phyloP scores from a whole-genome alignment of 108 stramenopile genomes.

The Cyclotella sp. region DNA sequence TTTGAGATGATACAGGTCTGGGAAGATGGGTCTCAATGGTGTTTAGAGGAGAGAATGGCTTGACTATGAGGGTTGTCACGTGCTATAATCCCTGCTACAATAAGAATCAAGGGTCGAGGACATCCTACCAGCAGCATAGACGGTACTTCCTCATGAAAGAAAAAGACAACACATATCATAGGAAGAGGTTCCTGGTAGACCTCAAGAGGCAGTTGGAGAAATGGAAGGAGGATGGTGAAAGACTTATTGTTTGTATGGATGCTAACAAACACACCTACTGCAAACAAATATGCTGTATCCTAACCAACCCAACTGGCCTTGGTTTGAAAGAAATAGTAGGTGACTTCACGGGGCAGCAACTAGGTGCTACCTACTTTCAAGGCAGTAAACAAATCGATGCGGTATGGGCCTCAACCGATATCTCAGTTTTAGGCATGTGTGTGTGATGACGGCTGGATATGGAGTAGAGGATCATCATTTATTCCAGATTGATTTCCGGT shows the following conservation, averaged over 20 bases:
- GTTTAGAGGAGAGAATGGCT: slow-evolving; percentile 11
- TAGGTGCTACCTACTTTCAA: slow-evolving; percentile 21
- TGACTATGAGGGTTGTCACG: not conserved
- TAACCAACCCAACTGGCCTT: slow-evolving; percentile 11
- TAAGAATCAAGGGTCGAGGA: not conserved
- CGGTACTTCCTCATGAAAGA: slow-evolving; percentile 9
- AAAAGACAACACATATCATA: not conserved
- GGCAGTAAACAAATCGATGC: slow-evolving; percentile 29
- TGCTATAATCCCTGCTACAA: slow-evolving; percentile 29
- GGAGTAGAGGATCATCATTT: slow-evolving; percentile 24
- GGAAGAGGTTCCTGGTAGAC: slow-evolving; percentile 18
- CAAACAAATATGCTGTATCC: not conserved
- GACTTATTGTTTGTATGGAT: slow-evolving; percentile 20
- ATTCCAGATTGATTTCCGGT: slow-evolving; percentile 11
- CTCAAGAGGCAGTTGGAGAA: not conserved
- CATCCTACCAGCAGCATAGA: slow-evolving; percentile 20
- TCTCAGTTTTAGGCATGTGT: not conserved
- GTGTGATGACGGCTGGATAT: slow-evolving; percentile 22
- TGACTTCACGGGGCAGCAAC: slow-evolving; percentile 1
- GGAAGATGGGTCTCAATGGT: slow-evolving; percentile 7
- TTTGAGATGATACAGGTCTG: not conserved
- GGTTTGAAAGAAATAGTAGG: slow-evolving; percentile 12
- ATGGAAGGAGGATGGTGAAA: slow-evolving; percentile 15
- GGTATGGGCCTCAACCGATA: slow-evolving; percentile 4
- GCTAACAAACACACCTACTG: slow-evolving; percentile 20